A percentile compares a stretch with the other conserved stretches of the same genome.
Conservation (phyloP, 2,329 filamentous ascomycete genomes). For the Thermomyces lanuginosus region DNA sequence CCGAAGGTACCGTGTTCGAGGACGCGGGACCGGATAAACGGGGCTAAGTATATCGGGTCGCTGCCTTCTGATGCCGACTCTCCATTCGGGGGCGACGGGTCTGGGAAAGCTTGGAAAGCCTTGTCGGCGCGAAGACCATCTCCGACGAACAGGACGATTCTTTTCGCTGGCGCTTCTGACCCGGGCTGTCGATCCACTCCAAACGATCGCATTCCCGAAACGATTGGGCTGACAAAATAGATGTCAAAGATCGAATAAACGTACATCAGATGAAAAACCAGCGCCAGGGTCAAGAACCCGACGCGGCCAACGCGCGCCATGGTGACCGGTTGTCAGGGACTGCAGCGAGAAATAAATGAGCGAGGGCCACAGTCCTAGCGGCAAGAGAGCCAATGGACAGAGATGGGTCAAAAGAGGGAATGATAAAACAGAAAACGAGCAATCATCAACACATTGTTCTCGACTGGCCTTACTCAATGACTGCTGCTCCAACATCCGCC, state of each 20-base stretch:
- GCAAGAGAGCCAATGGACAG: neutral
- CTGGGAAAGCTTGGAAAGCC: slow-evolving; percentile 82
- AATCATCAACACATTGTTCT: slow-evolving; percentile 1
- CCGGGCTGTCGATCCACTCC: slow-evolving; percentile 44
- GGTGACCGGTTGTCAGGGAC: slow-evolving; percentile 3
- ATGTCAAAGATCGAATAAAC: slow-evolving; percentile 95
- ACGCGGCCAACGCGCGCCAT: slow-evolving; percentile 49
- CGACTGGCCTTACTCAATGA: no score
- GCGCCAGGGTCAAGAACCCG: slow-evolving; percentile 72
- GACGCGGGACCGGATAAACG: slow-evolving; percentile 77
- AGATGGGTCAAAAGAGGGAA: neutral
- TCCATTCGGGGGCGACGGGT: slow-evolving; percentile 50
- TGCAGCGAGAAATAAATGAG: neutral
- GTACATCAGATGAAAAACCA: slow-evolving; percentile 87
- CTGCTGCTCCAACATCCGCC: no score
- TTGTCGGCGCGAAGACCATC: slow-evolving; percentile 96
- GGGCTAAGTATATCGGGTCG: slow-evolving; percentile 60
- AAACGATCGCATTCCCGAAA: slow-evolving; percentile 82
- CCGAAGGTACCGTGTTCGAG: slow-evolving; percentile 87
- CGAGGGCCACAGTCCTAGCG: no score
- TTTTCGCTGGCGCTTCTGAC: slow-evolving; percentile 62
- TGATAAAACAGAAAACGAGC: neutral
- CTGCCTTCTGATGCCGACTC: slow-evolving; percentile 12
- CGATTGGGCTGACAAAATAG: slow-evolving; percentile 95
- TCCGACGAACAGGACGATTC: slow-evolving; percentile 89